Evolutionary conservation across 179 eudicot species (phyloP).

Genomic region (Vitellaria paradoxa): DNA sequence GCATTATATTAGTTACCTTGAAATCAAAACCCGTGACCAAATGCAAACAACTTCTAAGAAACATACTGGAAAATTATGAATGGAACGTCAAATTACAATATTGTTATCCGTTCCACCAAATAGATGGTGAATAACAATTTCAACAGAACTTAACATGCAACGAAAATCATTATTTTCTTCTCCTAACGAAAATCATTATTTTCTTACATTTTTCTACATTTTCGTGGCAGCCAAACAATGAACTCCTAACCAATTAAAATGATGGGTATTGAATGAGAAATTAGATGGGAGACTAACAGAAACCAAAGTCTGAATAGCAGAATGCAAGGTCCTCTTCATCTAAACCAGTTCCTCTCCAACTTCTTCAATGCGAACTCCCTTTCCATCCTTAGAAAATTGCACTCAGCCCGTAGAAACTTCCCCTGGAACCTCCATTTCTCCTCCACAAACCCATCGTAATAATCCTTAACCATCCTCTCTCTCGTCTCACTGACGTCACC

Average conservation of each 20-base stretch:
- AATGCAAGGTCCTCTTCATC: slow-evolving; percentile 52
- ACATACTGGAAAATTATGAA: not conserved
- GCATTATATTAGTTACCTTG: not conserved
- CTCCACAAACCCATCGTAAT: slow-evolving; percentile 24
- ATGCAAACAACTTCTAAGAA: not conserved
- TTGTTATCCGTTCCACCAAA: not conserved
- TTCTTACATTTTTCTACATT: not conserved
- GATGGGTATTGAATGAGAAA: too few relatives aligned
- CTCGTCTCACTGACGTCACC: slow-evolving; percentile 24
- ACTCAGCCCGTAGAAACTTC: slow-evolving; percentile 83
- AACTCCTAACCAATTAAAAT: not conserved
- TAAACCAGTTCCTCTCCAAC: slow-evolving; percentile 51
- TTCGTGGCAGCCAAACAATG: not conserved
- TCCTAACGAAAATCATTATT: too few relatives aligned
- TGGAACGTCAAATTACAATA: too few relatives aligned
- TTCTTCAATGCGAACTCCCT: slow-evolving; percentile 61
- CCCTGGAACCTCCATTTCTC: slow-evolving; percentile 83
- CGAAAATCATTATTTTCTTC: slow-evolving; percentile 24
- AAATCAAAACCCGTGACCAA: not conserved
- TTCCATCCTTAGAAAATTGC: slow-evolving; percentile 72
- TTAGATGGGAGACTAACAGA: slow-evolving; percentile 39
- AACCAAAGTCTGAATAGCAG: slow-evolving; percentile 58
- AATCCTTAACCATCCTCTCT: slow-evolving; percentile 17
- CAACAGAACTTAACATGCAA: slow-evolving; percentile 13
- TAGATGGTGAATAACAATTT: not conserved